Evolutionary conservation across 371 early-diverging fungal species (phyloP).

Genomic region (Chytridium lagenaria): DNA sequence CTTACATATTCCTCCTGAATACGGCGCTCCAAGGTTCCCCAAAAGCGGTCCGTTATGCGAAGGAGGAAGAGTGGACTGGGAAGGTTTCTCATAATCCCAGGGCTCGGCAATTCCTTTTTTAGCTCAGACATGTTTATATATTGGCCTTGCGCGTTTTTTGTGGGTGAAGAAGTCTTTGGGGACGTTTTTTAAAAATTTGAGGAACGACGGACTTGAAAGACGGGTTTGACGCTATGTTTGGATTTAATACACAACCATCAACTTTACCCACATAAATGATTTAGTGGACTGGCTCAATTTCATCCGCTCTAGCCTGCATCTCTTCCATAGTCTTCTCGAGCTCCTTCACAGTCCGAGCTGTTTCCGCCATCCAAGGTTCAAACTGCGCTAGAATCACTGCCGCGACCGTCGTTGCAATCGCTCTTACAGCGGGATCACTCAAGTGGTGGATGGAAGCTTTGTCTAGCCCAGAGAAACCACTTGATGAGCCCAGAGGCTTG

Average conservation of each 20-base stretch:
- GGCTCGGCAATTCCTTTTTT: not conserved
- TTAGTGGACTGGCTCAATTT: not conserved
- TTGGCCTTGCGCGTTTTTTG: not conserved
- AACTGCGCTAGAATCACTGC: slow-evolving; percentile 1
- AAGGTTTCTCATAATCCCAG: slow-evolving; percentile 9
- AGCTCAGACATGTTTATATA: not conserved
- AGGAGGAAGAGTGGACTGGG: not conserved
- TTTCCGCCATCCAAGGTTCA: slow-evolving; percentile 29
- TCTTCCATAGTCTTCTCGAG: not conserved
- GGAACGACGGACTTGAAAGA: not conserved
- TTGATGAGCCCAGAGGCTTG: not conserved
- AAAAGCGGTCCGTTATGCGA: not conserved
- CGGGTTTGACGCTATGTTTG: not conserved
- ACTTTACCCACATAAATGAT: not conserved
- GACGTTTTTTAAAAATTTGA: slow-evolving; percentile 1
- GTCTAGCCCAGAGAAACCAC: not conserved
- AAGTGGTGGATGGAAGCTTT: not conserved
- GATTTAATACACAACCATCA: not conserved
- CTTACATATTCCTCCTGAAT: slow-evolving; percentile 4
- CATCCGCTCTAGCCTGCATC: not conserved
- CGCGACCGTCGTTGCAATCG: slow-evolving; percentile 14
- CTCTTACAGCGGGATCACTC: not conserved
- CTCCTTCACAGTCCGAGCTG: slow-evolving; percentile 5
- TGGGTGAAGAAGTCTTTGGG: not conserved
- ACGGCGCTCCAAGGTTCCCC: not conserved